Conservation (phyloP, 2,329 filamentous ascomycete species). For the Fusarium sororula region DNA sequence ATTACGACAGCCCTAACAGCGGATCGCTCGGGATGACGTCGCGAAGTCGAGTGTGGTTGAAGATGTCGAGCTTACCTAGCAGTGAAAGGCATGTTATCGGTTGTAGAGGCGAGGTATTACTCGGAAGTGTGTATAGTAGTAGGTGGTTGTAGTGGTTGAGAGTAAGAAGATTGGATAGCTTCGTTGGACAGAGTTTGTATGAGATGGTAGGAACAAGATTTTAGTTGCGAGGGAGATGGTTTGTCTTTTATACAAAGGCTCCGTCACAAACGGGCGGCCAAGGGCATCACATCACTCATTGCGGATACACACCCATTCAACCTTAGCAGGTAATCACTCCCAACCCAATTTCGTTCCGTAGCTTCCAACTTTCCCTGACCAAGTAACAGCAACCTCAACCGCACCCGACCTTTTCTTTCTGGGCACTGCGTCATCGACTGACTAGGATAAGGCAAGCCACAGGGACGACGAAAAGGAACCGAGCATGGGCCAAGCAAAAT, state of each 20-base stretch:
- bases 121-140: constrained; percentile 13
- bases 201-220: background rate
- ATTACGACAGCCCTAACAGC: constrained; percentile 11
- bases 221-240: constrained; percentile 27
- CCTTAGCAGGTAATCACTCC: background rate
- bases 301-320: constrained; percentile 6
- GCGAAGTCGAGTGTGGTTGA: background rate
- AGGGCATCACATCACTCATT: constrained; percentile 26
- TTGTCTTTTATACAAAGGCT: constrained; percentile 39
- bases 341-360: constrained; percentile 20
- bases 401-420: constrained; percentile 17
- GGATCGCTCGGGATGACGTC: constrained; percentile 36
- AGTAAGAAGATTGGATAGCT: constrained; percentile 4
- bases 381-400: constrained; percentile 28
- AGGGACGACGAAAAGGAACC: constrained; percentile 20
- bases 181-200: constrained; percentile 11
- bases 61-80: constrained; percentile 56
- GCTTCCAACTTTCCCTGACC: constrained; percentile 37
- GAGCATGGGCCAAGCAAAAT: constrained; percentile 29
- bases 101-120: constrained; percentile 23
- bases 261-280: constrained; percentile 4
- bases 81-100: constrained; percentile 66
- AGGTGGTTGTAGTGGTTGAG: background rate
- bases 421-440: constrained; percentile 49
- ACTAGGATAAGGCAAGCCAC: constrained; percentile 31